phyloP scores from a whole-genome alignment of 192 early-diverging fungal species.

The Rhizophagus sp. region DNA sequence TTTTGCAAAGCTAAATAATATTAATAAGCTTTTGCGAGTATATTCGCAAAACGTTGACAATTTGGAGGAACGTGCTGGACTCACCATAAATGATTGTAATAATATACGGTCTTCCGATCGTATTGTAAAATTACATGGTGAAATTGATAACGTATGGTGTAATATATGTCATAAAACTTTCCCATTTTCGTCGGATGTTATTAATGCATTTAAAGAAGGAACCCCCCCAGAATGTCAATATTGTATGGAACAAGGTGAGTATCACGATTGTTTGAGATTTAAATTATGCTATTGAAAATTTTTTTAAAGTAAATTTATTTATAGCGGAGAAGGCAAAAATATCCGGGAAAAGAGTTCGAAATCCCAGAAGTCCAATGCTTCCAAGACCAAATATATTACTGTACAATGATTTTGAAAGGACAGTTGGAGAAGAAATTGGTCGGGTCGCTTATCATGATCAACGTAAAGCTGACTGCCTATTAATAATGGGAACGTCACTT shows the following conservation, averaged over 20 bases:
- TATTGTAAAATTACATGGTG: neutral
- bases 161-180: neutral
- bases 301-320: neutral
- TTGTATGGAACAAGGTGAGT: neutral
- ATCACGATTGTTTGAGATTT: neutral
- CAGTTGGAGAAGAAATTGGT: neutral
- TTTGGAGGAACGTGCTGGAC: slow-evolving; percentile 60
- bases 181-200: neutral
- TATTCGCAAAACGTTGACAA: slow-evolving; percentile 95
- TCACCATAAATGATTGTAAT: neutral
- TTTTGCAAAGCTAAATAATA: slow-evolving; percentile 66
- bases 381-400: neutral
- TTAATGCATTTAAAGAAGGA: neutral
- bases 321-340: neutral
- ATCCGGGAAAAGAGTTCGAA: neutral
- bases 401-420: neutral
- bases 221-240: neutral
- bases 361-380: neutral
- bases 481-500: neutral
- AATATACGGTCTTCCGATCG: neutral
- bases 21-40: slow-evolving; percentile 75
- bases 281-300: neutral
- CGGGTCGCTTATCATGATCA: neutral
- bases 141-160: neutral
- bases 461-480: neutral